phyloP scores from a whole-genome alignment of 306 rosid genomes.

The Pueraria montana region DNA sequence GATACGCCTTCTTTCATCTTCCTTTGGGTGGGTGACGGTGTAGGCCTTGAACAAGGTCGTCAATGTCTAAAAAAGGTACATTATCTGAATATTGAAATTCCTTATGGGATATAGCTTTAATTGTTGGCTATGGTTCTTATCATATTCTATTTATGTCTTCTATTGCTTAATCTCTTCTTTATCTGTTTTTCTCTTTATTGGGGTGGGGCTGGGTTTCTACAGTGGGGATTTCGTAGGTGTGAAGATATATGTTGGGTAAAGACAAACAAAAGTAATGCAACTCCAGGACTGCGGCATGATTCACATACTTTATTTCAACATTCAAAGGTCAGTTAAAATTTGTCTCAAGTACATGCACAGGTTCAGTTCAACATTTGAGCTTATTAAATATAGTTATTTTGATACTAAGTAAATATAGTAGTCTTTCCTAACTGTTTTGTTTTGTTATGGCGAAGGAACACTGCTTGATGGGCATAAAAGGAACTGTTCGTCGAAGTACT shows the following conservation, averaged over 20 bases:
- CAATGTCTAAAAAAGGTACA: slow-evolving; percentile 96
- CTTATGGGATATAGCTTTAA: slow-evolving; percentile 8
- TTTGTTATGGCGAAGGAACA: slow-evolving; percentile 75
- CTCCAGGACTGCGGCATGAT: slow-evolving; percentile 93
- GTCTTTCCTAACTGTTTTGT: slow-evolving; percentile 25
- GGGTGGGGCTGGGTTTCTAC: slow-evolving; percentile 52
- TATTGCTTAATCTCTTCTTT: slow-evolving; percentile 28
- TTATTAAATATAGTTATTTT: not conserved
- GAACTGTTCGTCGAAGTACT: slow-evolving; percentile 98
- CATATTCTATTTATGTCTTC: slow-evolving; percentile 26
- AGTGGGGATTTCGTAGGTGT: slow-evolving; percentile 99
- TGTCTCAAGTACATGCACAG: not conserved
- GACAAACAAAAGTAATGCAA: slow-evolving; percentile 92
- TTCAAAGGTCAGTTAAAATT: slow-evolving; percentile 79
- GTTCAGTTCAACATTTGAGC: slow-evolving; percentile 39
- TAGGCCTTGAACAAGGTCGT: slow-evolving; percentile 99
- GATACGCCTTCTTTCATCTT: slow-evolving; percentile 98
- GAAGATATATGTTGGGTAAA: slow-evolving; percentile 99
- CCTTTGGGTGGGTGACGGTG: slow-evolving; percentile 99
- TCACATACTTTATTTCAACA: slow-evolving; percentile 98
- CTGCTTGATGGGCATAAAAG: slow-evolving; percentile 99
- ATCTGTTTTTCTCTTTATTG: slow-evolving; percentile 34
- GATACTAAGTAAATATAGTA: not conserved
- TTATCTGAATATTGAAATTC: slow-evolving; percentile 35
- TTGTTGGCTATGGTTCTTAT: slow-evolving; percentile 32